Evolutionary conservation across 2,329 filamentous ascomycete genomes (phyloP).

Genomic region (Gaeumannomyces sp.): DNA sequence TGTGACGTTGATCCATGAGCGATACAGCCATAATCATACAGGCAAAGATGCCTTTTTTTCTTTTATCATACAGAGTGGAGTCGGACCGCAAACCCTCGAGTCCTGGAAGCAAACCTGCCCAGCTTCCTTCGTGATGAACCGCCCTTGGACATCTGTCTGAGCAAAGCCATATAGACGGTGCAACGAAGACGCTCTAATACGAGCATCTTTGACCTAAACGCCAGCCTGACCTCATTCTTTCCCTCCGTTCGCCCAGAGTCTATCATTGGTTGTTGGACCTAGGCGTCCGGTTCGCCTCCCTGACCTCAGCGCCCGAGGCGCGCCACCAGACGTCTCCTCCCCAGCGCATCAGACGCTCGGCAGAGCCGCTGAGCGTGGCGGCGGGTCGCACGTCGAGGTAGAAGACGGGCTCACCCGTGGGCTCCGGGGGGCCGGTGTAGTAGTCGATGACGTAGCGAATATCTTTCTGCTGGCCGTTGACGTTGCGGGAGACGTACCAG

Average conservation of each 20-base stretch:
- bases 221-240: background rate
- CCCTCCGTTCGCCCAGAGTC: background rate
- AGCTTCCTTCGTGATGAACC: background rate
- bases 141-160: background rate
- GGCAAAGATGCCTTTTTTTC: background rate
- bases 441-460: constrained; percentile 96
- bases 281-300: constrained; percentile 29
- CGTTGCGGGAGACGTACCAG: constrained; percentile 80
- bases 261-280: background rate
- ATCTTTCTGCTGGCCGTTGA: constrained; percentile 64
- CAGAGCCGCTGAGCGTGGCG: constrained; percentile 70
- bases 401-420: constrained; percentile 87
- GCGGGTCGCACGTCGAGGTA: constrained; percentile 92
- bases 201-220: background rate
- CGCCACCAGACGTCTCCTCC: constrained; percentile 92
- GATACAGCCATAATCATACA: background rate
- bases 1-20: background rate
- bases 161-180: background rate
- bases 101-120: background rate
- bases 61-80: background rate
- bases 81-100: background rate
- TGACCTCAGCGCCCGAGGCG: constrained; percentile 66
- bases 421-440: constrained; percentile 77
- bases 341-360: constrained; percentile 81
- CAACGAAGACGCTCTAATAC: too few species aligned